Conservation (phyloP, 1,284 basidiomycete genomes). For the Boletus calvinii region DNA sequence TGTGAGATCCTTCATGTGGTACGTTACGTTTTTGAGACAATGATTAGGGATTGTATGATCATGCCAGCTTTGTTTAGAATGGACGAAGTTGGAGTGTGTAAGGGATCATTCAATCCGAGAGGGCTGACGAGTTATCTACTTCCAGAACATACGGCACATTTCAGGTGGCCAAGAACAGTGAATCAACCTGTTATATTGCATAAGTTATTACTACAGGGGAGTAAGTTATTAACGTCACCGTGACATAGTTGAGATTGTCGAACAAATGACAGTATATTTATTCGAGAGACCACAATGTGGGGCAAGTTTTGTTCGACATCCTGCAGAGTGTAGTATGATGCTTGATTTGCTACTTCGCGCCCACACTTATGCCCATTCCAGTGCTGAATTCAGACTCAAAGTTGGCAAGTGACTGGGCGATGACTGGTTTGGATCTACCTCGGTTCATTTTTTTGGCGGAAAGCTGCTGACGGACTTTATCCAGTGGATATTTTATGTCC, state of each 20-base stretch:
- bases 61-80: not conserved
- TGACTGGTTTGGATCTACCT: not conserved
- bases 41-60: not conserved
- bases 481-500: not conserved
- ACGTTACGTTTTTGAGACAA: not conserved
- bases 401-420: not conserved
- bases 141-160: not conserved
- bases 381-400: not conserved
- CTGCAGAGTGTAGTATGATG: not conserved
- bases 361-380: not conserved
- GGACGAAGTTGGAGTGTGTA: not conserved
- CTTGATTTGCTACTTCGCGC: not conserved
- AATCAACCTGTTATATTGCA: not conserved
- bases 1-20: not conserved
- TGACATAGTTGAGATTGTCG: not conserved
- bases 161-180: not conserved
- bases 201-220: not conserved
- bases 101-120: not conserved
- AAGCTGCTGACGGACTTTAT: not conserved
- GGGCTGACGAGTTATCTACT: not conserved
- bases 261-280: not conserved
- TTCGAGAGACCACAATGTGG: not conserved
- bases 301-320: not conserved
- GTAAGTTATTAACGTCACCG: not conserved
- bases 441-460: not conserved